Base-by-base conservation (phyloP, 108 stramenopile genomes). In the Pseudonitzschia multiseries region DNA sequence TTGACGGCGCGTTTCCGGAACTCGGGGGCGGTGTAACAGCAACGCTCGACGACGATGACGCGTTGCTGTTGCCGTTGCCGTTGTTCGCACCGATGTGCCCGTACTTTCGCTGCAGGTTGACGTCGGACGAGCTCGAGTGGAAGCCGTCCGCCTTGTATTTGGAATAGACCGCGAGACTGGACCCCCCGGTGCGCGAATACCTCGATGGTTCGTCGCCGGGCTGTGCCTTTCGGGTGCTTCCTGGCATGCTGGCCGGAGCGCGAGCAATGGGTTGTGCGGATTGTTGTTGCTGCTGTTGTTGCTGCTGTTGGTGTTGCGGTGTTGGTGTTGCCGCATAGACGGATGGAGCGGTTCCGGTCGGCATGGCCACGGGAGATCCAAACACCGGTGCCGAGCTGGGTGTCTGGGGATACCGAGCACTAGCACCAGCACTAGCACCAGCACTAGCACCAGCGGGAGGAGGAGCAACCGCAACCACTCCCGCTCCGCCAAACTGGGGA, bases 131-230 rank as follows among this genome's bases (percentile, higher is more conserved):
- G 9, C 88, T 89, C 48, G 89, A 86, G 76, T 96, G 95, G 63
- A 96, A 96, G n/a, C 95, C 95, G 83, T 96, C 95, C 5, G 93
- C 89, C 59, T 76, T 82, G 78, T 83, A 88, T 65, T 78, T 82
- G 2, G 75, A 54, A 65, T 29, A 73, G 18, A 42, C 46, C 2
- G 65, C 56, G 62, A 69, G 86, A 52, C 73, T 84, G 36, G 78
- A 87, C 2, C 67, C 74, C 33, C 87, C 87, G 17, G 40, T 52
- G n/a, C 77, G 69, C 18, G 93, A 84, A 64, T 91, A 90, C 21
- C 77, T 77, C 61, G 61, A 31, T 1, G 32, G 9, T 17, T 33
- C 28, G 8, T 26, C 29, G 8, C 61, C 29, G 43, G 74, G 28
- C 27, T 72, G 43, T 26, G 42, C 36, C 36, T 51, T 42, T 17